Evolutionary conservation across 768 basidiomycete genomes (phyloP).

Genomic region (Suillus placidus): DNA sequence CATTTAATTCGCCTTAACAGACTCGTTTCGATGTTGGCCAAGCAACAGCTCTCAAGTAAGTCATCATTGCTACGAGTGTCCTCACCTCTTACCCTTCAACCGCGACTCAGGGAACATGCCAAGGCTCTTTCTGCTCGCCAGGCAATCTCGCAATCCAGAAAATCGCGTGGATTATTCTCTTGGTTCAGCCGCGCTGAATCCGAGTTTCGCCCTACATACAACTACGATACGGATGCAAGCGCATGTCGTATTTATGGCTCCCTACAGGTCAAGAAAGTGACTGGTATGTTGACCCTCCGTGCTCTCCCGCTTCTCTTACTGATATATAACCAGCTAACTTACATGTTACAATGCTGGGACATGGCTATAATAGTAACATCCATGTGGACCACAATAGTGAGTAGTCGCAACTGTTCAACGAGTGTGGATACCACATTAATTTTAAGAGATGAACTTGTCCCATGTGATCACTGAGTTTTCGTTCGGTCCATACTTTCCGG

Average conservation of each 20-base stretch:
- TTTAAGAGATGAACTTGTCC: constrained; percentile 89
- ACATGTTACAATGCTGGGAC: constrained; percentile 92
- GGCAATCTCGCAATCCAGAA: constrained; percentile 71
- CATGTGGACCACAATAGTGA: constrained; percentile 87
- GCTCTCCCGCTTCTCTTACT: background rate
- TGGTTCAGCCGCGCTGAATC: constrained; percentile 47
- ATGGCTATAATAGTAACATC: constrained; percentile 86
- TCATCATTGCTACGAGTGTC: background rate
- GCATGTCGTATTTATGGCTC: constrained; percentile 90
- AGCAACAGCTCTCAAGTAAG: constrained; percentile 70
- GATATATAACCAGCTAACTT: constrained; percentile 65
- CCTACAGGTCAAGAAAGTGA: constrained; percentile 85
- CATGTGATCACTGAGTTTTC: constrained; percentile 97
- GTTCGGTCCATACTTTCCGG: constrained; percentile 94
- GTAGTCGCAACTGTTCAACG: constrained; percentile 32
- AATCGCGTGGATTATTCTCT: constrained; percentile 73
- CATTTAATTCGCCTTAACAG: constrained; percentile 35
- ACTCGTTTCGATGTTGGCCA: constrained; percentile 82
- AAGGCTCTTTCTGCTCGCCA: constrained; percentile 66
- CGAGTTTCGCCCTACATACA: constrained; percentile 72
- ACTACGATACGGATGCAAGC: constrained; percentile 64
- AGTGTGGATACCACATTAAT: background rate
- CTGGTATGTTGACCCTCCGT: constrained; percentile 48
- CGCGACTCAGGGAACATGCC: constrained; percentile 57
- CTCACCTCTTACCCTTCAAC: background rate